Conservation (phyloP, 805 yeast genomes). For the Myxozyma vanderwaltii region DNA sequence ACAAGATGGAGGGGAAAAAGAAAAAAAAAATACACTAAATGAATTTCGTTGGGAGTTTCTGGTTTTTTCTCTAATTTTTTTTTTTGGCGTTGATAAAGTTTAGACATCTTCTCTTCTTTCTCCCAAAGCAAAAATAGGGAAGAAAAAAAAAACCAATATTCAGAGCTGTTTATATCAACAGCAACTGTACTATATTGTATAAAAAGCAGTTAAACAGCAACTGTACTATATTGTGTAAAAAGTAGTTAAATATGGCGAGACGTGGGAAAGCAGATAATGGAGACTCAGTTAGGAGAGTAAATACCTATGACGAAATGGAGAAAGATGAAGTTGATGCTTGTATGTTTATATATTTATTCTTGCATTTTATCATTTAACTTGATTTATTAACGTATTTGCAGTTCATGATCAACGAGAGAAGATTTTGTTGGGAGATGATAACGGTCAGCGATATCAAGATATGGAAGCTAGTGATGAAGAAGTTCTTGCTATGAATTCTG, state of each 20-base stretch:
- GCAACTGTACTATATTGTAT: no score
- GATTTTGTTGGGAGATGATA: slow-evolving; percentile 34
- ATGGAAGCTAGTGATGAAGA: slow-evolving; percentile 58
- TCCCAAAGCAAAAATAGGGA: not conserved
- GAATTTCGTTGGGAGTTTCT: not conserved
- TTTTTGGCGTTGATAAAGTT: not conserved
- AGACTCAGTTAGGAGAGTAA: slow-evolving; percentile 5
- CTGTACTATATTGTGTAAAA: no score
- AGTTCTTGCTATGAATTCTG: slow-evolving; percentile 49
- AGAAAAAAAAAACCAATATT: not conserved
- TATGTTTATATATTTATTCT: slow-evolving; percentile 17
- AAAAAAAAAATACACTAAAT: not conserved
- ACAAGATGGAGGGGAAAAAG: not conserved
- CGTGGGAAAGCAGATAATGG: slow-evolving; percentile 3
- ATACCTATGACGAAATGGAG: slow-evolving; percentile 37
- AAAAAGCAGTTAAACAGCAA: no score
- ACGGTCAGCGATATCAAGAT: slow-evolving; percentile 27
- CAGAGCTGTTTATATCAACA: not conserved
- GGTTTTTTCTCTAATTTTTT: not conserved
- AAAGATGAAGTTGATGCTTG: slow-evolving; percentile 42
- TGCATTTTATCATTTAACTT: no score
- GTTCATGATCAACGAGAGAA: slow-evolving; percentile 42
- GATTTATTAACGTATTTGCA: not conserved
- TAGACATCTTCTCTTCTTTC: no score
- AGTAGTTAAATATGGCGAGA: slow-evolving; percentile 12